Percentiles rank a stretch among this genome's conserved stretches.
Conservation (phyloP, 768 basidiomycete species). For the Amanita brunnescens region DNA sequence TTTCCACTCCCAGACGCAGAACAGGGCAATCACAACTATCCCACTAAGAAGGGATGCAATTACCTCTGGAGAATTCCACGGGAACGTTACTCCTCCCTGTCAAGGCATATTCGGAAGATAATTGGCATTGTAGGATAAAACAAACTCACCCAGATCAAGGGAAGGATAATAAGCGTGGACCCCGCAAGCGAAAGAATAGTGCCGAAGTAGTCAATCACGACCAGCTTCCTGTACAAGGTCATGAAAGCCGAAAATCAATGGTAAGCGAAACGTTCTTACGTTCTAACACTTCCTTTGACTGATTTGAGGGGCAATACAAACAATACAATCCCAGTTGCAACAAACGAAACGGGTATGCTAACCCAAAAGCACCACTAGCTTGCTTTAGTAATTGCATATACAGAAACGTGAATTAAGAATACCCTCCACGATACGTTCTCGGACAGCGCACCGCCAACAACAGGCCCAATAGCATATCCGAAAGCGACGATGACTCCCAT, state of each 20-base stretch:
- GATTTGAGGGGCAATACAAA: constrained; percentile 63
- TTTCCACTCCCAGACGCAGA: constrained; percentile 69
- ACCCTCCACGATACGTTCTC: constrained; percentile 59
- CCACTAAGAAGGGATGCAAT: constrained; percentile 52
- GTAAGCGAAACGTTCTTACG: constrained; percentile 19
- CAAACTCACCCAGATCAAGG: constrained; percentile 57
- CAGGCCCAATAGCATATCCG: constrained; percentile 59
- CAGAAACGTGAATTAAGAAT: constrained; percentile 1
- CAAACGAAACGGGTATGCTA: constrained; percentile 49
- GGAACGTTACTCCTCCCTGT: constrained; percentile 64
- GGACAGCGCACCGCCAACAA: constrained; percentile 57
- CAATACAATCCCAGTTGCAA: constrained; percentile 45
- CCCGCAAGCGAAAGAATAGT: constrained; percentile 47
- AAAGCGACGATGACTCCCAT: constrained; percentile 48
- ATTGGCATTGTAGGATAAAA: not conserved
- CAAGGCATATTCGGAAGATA: not conserved
- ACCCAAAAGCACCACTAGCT: constrained; percentile 71
- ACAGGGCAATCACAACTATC: constrained; percentile 41
- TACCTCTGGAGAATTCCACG: constrained; percentile 63
- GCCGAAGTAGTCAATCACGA: constrained; percentile 58
- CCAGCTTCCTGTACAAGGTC: constrained; percentile 40
- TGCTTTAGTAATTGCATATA: not conserved
- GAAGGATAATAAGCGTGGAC: constrained; percentile 56
- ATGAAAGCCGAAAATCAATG: not conserved
- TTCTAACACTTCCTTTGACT: constrained; percentile 50